phyloP scores from a whole-genome alignment of 2,329 filamentous ascomycete species.

The Beauveria sp. region DNA sequence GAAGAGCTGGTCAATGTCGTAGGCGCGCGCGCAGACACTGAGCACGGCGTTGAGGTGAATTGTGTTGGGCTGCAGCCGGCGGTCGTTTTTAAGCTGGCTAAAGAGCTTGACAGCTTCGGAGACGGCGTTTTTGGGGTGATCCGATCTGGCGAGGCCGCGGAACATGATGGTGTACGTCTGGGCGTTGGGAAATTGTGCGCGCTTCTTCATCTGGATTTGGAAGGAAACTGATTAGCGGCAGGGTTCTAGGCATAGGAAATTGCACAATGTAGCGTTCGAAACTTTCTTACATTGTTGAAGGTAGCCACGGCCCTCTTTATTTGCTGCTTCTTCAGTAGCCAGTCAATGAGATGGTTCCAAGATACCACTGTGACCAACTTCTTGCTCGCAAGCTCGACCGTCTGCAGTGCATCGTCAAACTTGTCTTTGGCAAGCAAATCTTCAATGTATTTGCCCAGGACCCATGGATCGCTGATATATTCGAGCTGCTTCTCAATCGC shows the following conservation, averaged over 20 bases:
- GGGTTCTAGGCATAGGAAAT: too few relatives aligned
- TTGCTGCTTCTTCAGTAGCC: slow-evolving; percentile 54
- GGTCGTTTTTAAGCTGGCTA: slow-evolving; percentile 60
- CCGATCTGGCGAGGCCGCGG: slow-evolving; percentile 58
- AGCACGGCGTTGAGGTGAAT: slow-evolving; percentile 88
- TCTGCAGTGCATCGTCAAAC: slow-evolving; percentile 57
- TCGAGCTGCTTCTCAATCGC: slow-evolving; percentile 49
- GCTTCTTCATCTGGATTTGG: slow-evolving; percentile 78
- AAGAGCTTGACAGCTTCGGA: slow-evolving; percentile 68
- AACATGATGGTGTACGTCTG: slow-evolving; percentile 82
- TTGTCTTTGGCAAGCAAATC: slow-evolving; percentile 51
- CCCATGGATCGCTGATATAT: slow-evolving; percentile 62
- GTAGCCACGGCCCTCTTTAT: slow-evolving; percentile 63
- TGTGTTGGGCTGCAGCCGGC: slow-evolving; percentile 60
- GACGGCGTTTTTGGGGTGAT: slow-evolving; percentile 52
- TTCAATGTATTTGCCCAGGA: slow-evolving; percentile 62
- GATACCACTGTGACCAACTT: slow-evolving; percentile 59
- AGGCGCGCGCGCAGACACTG: slow-evolving; percentile 66
- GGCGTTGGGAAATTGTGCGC: slow-evolving; percentile 69
- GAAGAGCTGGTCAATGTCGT: slow-evolving; percentile 76
- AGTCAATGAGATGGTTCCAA: slow-evolving; percentile 81
- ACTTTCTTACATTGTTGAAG: slow-evolving; percentile 69
- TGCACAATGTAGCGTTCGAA: too few relatives aligned
- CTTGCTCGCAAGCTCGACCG: slow-evolving; percentile 64
- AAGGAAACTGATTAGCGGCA: slow-evolving; percentile 10